These are phyloP conservation scores for Lindgomyces ingoldianus DNA, from an alignment of 495 filamentous ascomycete genomes.

Conservation along the genomic window DNA sequence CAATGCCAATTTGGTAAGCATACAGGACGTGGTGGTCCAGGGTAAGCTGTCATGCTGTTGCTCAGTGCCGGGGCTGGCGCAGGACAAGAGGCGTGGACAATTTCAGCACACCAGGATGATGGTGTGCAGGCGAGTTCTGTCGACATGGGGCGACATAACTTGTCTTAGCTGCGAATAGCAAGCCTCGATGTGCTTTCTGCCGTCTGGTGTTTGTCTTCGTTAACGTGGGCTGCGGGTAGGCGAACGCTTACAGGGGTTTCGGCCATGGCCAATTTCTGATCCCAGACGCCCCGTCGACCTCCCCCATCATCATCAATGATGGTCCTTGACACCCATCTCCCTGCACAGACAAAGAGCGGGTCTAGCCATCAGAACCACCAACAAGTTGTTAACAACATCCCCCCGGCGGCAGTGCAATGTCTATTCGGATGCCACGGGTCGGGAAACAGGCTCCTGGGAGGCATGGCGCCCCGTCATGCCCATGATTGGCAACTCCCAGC, in stretches of 20 bases:
- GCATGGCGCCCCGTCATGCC: not conserved
- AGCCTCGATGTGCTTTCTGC: not conserved
- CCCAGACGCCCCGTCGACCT: too few relatives aligned
- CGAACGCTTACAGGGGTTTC: too few relatives aligned
- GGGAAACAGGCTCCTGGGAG: slow-evolving; percentile 4
- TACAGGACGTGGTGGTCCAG: not conserved
- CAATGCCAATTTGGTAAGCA: too few relatives aligned
- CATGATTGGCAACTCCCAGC: slow-evolving; percentile 5
- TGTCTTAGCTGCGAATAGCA: slow-evolving; percentile 2
- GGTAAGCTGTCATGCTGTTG: slow-evolving; percentile 4
- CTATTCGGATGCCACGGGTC: not conserved
- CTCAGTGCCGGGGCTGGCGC: not conserved
- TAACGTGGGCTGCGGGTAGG: slow-evolving; percentile 9
- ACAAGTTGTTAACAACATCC: too few relatives aligned
- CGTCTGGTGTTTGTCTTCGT: not conserved
- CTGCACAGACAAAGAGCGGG: too few relatives aligned
- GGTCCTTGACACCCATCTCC: too few relatives aligned
- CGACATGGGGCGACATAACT: not conserved
- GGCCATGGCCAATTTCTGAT: too few relatives aligned
- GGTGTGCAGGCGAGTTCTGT: slow-evolving; percentile 7
- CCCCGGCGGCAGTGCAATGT: too few relatives aligned
- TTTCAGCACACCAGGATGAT: not conserved
- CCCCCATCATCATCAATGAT: too few relatives aligned
- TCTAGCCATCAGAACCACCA: too few relatives aligned
- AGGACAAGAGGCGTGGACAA: not conserved